Percentiles rank a stretch among this genome's conserved stretches.
Conservation (phyloP, 176 grass and related monocot species). For the Oryza meridionalis region DNA sequence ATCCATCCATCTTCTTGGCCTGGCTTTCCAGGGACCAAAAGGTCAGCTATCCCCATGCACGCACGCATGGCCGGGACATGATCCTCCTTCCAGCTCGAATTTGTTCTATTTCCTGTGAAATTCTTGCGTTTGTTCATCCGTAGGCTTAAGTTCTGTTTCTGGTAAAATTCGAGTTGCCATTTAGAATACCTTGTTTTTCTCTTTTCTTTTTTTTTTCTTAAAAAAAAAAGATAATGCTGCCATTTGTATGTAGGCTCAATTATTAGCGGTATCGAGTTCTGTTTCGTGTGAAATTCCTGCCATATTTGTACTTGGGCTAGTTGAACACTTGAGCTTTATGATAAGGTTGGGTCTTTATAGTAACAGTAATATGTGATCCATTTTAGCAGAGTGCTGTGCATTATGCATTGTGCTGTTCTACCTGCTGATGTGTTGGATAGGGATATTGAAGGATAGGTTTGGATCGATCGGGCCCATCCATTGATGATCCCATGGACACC, state of each 20-base stretch:
- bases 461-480: background rate
- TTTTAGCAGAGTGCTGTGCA: background rate
- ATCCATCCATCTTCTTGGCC: background rate
- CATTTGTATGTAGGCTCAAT: background rate
- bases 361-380: background rate
- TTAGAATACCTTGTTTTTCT: background rate
- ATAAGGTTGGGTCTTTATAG: background rate
- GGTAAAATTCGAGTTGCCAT: background rate
- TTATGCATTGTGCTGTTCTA: background rate
- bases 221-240: background rate
- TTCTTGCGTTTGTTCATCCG: background rate
- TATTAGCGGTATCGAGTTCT: background rate
- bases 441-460: background rate
- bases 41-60: background rate
- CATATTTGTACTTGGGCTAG: background rate
- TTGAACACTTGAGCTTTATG: background rate
- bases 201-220: background rate
- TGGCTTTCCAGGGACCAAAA: conserved; percentile 37
- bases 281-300: conserved; percentile 12
- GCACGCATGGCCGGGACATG: background rate
- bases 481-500: background rate
- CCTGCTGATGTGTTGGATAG: background rate
- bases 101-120: background rate
- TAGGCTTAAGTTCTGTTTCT: background rate
- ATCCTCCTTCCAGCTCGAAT: background rate